Conservation (phyloP, 306 rosid genomes). For the Delonix regia region DNA sequence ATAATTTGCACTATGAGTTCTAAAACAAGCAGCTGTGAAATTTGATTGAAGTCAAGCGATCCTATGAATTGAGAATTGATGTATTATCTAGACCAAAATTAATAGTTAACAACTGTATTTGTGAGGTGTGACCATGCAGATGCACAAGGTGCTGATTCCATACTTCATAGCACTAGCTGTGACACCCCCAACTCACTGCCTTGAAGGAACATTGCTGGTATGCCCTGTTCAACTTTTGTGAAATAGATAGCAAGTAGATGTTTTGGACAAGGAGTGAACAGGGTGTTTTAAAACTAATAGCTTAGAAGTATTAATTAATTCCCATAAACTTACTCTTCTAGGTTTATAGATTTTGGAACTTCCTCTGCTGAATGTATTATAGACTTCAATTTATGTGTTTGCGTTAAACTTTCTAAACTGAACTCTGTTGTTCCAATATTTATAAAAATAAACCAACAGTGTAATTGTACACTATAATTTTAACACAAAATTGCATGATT, state of each 20-base stretch:
- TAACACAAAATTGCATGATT: background rate
- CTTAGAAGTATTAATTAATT: slow-evolving; percentile 16
- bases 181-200: slow-evolving; percentile 82
- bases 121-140: slow-evolving; percentile 54
- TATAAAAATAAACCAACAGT: background rate
- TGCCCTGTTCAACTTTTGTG: slow-evolving; percentile 30
- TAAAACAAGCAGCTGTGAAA: slow-evolving; percentile 5
- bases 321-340: background rate
- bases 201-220: slow-evolving; percentile 96
- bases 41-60: background rate
- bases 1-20: background rate
- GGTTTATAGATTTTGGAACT: background rate
- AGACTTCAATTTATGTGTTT: slow-evolving; percentile 15
- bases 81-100: background rate
- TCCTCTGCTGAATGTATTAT: background rate
- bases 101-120: slow-evolving; percentile 16
- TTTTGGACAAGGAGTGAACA: background rate
- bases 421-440: slow-evolving; percentile 10
- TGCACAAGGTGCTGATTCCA: slow-evolving; percentile 85
- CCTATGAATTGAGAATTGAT: slow-evolving; percentile 5
- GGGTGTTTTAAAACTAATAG: background rate
- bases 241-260: slow-evolving; percentile 19
- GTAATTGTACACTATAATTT: background rate
- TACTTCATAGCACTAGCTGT: slow-evolving; percentile 69
- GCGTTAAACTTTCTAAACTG: slow-evolving; percentile 6